Evolutionary conservation across 1,139 yeast genomes (phyloP).

Genomic region (Pichia sp.): DNA sequence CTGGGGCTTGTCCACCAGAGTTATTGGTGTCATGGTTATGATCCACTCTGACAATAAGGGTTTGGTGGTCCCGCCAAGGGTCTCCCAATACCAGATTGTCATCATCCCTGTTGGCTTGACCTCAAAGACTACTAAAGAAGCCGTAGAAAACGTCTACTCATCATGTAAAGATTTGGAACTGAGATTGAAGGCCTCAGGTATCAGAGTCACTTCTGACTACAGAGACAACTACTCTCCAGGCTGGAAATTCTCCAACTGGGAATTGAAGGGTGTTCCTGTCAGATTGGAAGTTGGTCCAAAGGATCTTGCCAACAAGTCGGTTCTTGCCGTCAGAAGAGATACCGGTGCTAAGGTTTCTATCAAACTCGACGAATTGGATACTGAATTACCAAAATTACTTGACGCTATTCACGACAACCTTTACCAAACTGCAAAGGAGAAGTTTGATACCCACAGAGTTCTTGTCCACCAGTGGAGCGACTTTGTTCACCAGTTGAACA

Average conservation of each 20-base stretch:
- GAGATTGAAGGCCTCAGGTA: conserved; percentile 49
- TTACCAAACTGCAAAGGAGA: conserved; percentile 72
- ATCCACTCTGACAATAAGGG: conserved; percentile 98
- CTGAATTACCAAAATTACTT: conserved; percentile 66
- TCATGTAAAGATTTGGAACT: conserved; percentile 68
- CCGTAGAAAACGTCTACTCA: conserved; percentile 60
- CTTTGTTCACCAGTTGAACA: conserved; percentile 88
- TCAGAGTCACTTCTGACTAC: conserved; percentile 81
- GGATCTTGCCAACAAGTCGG: conserved; percentile 77
- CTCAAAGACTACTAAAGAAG: conserved; percentile 74
- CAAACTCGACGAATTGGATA: conserved; percentile 58
- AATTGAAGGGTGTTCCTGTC: conserved; percentile 91
- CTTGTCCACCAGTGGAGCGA: conserved; percentile 82
- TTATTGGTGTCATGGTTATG: conserved; percentile 99
- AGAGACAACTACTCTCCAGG: conserved; percentile 96
- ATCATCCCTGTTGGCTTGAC: conserved; percentile 95
- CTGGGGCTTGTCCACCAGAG: conserved; percentile 99
- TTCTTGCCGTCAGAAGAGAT: conserved; percentile 90
- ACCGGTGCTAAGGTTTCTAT: conserved; percentile 70
- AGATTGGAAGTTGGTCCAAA: conserved; percentile 96
- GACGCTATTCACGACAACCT: conserved; percentile 76
- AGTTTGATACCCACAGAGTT: conserved; percentile 79
- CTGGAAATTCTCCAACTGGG: conserved; percentile 98
- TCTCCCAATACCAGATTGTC: conserved; percentile 86
- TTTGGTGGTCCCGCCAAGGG: conserved; percentile 95